Conservation (phyloP, 495 filamentous ascomycete genomes). For the Neurospora tetraspora region DNA sequence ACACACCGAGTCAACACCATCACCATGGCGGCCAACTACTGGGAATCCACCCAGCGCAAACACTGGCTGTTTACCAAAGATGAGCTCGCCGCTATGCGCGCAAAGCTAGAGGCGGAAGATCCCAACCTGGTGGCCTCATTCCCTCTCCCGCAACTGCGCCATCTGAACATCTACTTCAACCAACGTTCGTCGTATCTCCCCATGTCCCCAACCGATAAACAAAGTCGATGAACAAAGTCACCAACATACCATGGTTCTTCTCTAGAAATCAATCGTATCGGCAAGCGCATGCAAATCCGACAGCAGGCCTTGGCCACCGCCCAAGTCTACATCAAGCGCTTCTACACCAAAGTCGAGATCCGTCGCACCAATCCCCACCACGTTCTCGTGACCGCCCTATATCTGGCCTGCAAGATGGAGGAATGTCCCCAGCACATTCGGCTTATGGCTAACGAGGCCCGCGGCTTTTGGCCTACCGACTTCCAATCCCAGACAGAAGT, state of each 20-base stretch:
- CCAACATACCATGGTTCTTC: background rate
- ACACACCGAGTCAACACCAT: background rate
- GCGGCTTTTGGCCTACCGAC: conserved; percentile 84
- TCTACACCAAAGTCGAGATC: conserved; percentile 86
- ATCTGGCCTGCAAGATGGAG: conserved; percentile 97
- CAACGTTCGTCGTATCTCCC: conserved; percentile 51
- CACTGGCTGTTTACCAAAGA: conserved; percentile 85
- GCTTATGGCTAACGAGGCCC: conserved; percentile 72
- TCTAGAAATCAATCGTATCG: conserved; percentile 71
- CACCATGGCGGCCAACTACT: conserved; percentile 89
- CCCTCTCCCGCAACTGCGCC: conserved; percentile 68
- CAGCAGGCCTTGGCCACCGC: conserved; percentile 94
- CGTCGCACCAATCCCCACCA: conserved; percentile 91
- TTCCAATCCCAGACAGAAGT: conserved; percentile 63
- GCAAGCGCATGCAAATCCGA: conserved; percentile 65
- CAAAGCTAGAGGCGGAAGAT: conserved; percentile 63
- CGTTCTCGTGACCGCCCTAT: conserved; percentile 80
- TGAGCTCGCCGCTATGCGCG: conserved; percentile 61
- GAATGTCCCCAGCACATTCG: conserved; percentile 96
- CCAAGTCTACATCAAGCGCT: conserved; percentile 87
- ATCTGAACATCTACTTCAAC: conserved; percentile 87
- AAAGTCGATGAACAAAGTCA: background rate
- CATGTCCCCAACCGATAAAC: background rate
- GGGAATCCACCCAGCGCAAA: conserved; percentile 83
- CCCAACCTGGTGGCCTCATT: conserved; percentile 60